Base-by-base conservation (phyloP, 2,329 filamentous ascomycete species). In the Pochonia chlamydosporia region DNA sequence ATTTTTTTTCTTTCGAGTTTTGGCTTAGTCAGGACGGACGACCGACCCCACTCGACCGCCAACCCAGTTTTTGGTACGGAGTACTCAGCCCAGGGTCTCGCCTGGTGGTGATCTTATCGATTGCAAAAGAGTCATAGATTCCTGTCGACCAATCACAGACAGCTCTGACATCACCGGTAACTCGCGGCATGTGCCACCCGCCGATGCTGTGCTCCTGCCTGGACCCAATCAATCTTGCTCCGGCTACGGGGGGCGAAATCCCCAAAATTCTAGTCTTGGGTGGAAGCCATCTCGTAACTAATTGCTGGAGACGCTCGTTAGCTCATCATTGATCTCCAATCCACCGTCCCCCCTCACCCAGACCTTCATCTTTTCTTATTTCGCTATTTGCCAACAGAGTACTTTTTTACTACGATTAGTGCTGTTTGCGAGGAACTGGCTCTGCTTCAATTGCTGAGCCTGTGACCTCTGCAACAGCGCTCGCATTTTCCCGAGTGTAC, bases 81-180 rank as follows among this genome's bases (percentile, higher is more conserved):
- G n/a, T n/a, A n/a, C n/a, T n/a, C n/a, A n/a, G n/a, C n/a, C n/a
- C n/a, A n/a, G n/a, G n/a, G n/a, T n/a, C n/a, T n/a, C n/a, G n/a
- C n/a, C n/a, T n/a, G n/a, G n/a, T n/a, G n/a, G n/a, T n/a, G n/a
- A n/a, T 20, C n/a, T 21, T 40, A 40, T 40, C 36, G 36, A 41
- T 41, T 26, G 28, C 11, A 8, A 28, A 40, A 26, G 26, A 31
- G 36, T 40, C 37, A 41, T 42, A 16, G 30, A 46, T 46, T 25
- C 25, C 39, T 24, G 28, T 23, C 25, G 13, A 10, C 49, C 49
- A 50, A 50, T 48, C 46, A 46, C 25, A 24, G 9, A 7, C 8
- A 14, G 31, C 37, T 21, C 23, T 51, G 49, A 51, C 47, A 49
- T 46, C 49, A 51, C 45, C 43, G 49, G 40, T 43, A 47, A 44